Conservation (phyloP, 2,329 filamentous ascomycete species). For the Pyrenophora tritici-repentis region DNA sequence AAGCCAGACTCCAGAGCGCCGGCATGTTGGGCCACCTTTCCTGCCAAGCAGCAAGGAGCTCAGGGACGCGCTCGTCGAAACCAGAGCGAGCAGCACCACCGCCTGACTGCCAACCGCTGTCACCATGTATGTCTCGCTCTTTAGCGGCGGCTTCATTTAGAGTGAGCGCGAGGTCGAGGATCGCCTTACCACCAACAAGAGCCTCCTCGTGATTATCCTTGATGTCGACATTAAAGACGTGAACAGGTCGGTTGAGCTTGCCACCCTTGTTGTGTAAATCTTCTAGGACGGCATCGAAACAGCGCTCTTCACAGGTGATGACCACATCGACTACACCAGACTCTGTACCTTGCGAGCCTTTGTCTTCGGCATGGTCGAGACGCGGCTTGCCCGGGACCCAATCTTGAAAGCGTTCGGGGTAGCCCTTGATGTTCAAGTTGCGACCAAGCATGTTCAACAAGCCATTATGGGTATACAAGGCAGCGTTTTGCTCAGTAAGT, state of each 20-base stretch:
- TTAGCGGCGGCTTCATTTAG: conserved; percentile 80
- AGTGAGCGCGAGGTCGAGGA: conserved; percentile 85
- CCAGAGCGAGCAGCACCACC: conserved; percentile 64
- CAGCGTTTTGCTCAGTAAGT: conserved; percentile 80
- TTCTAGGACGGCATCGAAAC: conserved; percentile 97
- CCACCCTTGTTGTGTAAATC: conserved; percentile 85
- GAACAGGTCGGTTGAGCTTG: conserved; percentile 87
- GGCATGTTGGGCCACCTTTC: conserved; percentile 91
- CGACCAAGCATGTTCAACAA: conserved; percentile 94
- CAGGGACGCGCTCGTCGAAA: conserved; percentile 92
- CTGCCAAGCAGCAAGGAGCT: conserved; percentile 91
- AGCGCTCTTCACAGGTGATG: conserved; percentile 96
- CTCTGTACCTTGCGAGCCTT: conserved; percentile 80
- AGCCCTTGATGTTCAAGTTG: conserved; percentile 91
- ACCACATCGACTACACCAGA: conserved; percentile 90
- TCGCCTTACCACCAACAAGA: conserved; percentile 84
- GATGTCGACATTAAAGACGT: conserved; percentile 98
- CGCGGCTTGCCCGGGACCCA: conserved; percentile 89
- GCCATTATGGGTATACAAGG: conserved; percentile 89
- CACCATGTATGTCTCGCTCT: conserved; percentile 71
- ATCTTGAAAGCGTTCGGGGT: conserved; percentile 96
- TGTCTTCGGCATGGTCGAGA: conserved; percentile 70
- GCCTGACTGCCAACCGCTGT: conserved; percentile 69
- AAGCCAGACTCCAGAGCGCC: conserved; percentile 90
- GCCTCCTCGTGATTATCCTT: conserved; percentile 98